phyloP scores from a whole-genome alignment of 805 yeast genomes.

The Danielia oregonensis region DNA sequence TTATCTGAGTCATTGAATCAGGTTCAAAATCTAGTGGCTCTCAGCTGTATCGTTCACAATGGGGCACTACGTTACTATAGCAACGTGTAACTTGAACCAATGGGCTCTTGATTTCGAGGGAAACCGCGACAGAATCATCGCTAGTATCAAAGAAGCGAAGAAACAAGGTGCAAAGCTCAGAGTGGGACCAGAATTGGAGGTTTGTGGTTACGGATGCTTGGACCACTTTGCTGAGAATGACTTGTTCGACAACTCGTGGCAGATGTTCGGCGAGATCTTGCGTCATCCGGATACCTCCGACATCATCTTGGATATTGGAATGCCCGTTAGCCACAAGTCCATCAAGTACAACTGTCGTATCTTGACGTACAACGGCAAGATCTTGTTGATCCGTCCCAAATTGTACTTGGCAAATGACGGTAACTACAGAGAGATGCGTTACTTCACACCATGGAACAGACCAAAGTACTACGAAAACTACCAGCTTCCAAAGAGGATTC shows the following conservation, averaged over 20 bases:
- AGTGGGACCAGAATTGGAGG: slow-evolving; percentile 95
- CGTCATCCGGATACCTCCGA: slow-evolving; percentile 65
- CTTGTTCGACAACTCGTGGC: slow-evolving; percentile 89
- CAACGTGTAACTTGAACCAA: slow-evolving; percentile 94
- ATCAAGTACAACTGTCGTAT: slow-evolving; percentile 91
- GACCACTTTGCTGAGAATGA: slow-evolving; percentile 95
- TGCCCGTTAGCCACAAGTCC: slow-evolving; percentile 87
- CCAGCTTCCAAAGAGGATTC: slow-evolving; percentile 67
- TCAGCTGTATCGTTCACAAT: slow-evolving; percentile 30
- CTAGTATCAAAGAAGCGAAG: slow-evolving; percentile 77
- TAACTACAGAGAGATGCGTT: slow-evolving; percentile 96
- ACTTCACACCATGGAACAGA: slow-evolving; percentile 91
- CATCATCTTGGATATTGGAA: slow-evolving; percentile 84
- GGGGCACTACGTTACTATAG: slow-evolving; percentile 85
- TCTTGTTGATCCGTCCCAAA: slow-evolving; percentile 87
- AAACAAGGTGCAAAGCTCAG: slow-evolving; percentile 70
- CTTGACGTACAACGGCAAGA: slow-evolving; percentile 72
- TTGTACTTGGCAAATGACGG: slow-evolving; percentile 95
- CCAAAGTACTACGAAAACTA: slow-evolving; percentile 71
- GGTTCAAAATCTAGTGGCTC: too few relatives aligned
- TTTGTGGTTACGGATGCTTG: slow-evolving; percentile 90
- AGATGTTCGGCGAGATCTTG: slow-evolving; percentile 79
- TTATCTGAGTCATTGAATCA: too few relatives aligned
- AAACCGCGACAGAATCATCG: slow-evolving; percentile 84
- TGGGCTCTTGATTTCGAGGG: slow-evolving; percentile 99